Evolutionary conservation across 495 filamentous ascomycete genomes (phyloP).

Genomic region (Lasiosphaeris hirsuta): DNA sequence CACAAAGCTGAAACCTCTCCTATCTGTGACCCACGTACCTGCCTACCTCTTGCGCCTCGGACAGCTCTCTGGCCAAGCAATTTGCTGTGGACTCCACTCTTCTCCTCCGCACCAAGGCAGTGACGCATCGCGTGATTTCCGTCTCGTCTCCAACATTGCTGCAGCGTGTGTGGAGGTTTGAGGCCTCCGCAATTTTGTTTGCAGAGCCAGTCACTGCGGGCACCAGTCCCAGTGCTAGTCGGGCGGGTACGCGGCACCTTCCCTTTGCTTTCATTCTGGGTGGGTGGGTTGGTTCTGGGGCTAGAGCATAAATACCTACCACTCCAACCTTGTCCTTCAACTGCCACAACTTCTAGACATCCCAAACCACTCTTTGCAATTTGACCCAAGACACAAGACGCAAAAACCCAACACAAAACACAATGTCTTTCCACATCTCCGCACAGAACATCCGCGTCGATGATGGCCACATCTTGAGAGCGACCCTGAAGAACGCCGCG

Average conservation of each 20-base stretch:
- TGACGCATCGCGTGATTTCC: constrained; percentile 1
- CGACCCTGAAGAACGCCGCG: constrained; percentile 25
- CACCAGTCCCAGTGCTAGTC: background rate
- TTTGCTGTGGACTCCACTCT: background rate
- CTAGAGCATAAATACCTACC: background rate
- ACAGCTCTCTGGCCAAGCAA: background rate
- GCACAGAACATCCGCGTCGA: constrained; percentile 38
- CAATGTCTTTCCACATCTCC: constrained; percentile 43
- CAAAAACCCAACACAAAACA: background rate
- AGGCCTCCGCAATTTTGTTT: constrained; percentile 1
- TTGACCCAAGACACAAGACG: too few relatives aligned
- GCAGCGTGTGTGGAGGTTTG: background rate
- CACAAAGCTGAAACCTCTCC: too few relatives aligned
- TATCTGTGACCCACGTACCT: background rate
- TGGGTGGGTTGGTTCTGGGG: background rate
- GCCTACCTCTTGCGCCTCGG: background rate
- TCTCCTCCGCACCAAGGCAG: background rate
- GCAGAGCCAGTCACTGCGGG: too few relatives aligned
- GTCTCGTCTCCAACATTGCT: background rate
- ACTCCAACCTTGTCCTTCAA: background rate
- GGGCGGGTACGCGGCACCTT: background rate
- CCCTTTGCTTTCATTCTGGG: background rate
- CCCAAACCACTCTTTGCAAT: background rate
- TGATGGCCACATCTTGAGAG: constrained; percentile 42
- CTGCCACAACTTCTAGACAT: background rate